Evolutionary conservation across 495 filamentous ascomycete genomes (phyloP).

Genomic region (Penicillium nucicola): DNA sequence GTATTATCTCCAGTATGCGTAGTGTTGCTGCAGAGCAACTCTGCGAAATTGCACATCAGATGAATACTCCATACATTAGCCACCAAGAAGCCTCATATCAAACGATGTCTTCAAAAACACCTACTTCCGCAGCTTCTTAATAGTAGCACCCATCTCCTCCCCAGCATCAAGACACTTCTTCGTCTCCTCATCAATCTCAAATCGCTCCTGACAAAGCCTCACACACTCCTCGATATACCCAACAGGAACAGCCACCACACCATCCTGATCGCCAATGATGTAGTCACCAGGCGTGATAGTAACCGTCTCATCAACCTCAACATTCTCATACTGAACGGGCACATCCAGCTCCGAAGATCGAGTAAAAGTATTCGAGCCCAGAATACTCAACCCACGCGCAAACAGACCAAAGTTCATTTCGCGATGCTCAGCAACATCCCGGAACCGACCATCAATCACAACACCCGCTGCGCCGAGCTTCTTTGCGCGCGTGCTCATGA

Average conservation of each 20-base stretch:
- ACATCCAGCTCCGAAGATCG: slow-evolving; percentile 27
- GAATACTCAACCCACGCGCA: slow-evolving; percentile 47
- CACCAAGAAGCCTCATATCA: too few relatives aligned
- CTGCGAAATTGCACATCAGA: too few relatives aligned
- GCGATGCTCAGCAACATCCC: slow-evolving; percentile 58
- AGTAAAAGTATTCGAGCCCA: slow-evolving; percentile 21
- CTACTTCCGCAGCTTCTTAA: slow-evolving; percentile 21
- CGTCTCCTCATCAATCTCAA: slow-evolving; percentile 26
- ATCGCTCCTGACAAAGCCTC: slow-evolving; percentile 21
- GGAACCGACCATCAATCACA: slow-evolving; percentile 56
- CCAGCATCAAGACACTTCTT: slow-evolving; percentile 16
- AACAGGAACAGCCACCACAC: slow-evolving; percentile 41
- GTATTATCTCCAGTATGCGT: too few relatives aligned
- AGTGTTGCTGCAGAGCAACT: too few relatives aligned
- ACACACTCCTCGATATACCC: slow-evolving; percentile 16
- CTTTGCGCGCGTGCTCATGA: slow-evolving; percentile 55
- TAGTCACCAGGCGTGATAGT: slow-evolving; percentile 55
- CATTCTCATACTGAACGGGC: slow-evolving; percentile 28
- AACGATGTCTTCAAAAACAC: too few relatives aligned
- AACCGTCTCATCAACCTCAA: slow-evolving; percentile 38
- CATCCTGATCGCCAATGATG: slow-evolving; percentile 54
- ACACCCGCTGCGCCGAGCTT: slow-evolving; percentile 34
- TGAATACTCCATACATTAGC: too few relatives aligned
- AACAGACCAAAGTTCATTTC: slow-evolving; percentile 49
- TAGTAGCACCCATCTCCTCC: slow-evolving; percentile 26